Evolutionary conservation across 345 rosid species (phyloP).

Genomic region (Passiflora organensis): DNA sequence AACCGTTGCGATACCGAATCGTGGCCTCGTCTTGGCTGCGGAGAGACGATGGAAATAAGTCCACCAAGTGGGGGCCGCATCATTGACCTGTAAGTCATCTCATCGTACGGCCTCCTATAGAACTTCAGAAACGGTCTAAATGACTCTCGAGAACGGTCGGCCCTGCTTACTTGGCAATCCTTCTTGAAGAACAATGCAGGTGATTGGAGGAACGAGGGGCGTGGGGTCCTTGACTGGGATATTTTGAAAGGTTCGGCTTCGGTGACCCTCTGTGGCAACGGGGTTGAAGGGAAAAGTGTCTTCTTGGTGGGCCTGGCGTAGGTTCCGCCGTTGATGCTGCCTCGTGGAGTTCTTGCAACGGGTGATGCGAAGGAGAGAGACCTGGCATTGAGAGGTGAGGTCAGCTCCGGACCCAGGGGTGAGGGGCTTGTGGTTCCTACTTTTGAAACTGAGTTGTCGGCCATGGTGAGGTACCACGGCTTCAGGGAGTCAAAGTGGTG

Average conservation of each 20-base stretch:
- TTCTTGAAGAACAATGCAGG: constrained; percentile 73
- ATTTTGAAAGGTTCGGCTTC: constrained; percentile 15
- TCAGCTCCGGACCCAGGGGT: constrained; percentile 42
- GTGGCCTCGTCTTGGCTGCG: constrained; percentile 64
- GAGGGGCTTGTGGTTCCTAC: constrained; percentile 40
- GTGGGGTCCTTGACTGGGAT: constrained; percentile 46
- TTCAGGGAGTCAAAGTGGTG: constrained; percentile 81
- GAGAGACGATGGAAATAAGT: constrained; percentile 76
- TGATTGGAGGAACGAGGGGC: constrained; percentile 84
- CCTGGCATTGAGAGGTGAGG: constrained; percentile 62
- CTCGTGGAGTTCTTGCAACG: constrained; percentile 45
- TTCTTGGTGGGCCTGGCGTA: constrained; percentile 29
- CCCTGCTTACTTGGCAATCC: constrained; percentile 54
- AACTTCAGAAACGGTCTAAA: constrained; percentile 70
- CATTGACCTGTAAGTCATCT: constrained; percentile 84
- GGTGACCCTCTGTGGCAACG: constrained; percentile 60
- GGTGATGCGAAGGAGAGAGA: constrained; percentile 88
- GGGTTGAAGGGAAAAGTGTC: constrained; percentile 68
- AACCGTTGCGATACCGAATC: constrained; percentile 88
- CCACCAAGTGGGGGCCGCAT: constrained; percentile 87
- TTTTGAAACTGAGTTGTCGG: constrained; percentile 51
- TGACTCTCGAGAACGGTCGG: constrained; percentile 64
- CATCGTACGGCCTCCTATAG: constrained; percentile 82
- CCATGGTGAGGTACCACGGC: constrained; percentile 84
- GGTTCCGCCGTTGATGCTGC: constrained; percentile 26